Percentiles rank a stretch among this genome's conserved stretches.
Conservation (phyloP, 345 rosid species). For the Nasturtium officinale region DNA sequence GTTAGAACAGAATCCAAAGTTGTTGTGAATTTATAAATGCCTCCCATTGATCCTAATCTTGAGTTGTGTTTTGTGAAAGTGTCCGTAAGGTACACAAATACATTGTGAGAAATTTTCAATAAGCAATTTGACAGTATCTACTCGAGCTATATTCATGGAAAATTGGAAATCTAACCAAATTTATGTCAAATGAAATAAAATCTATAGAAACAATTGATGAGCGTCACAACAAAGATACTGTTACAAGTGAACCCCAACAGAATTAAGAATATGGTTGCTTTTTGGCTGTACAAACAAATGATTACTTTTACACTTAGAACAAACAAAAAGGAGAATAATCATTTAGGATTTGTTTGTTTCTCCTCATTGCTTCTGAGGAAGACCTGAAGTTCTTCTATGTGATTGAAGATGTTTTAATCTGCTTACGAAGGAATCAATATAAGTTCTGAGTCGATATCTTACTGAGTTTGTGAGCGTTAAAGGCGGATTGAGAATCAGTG, state of each 20-base stretch:
- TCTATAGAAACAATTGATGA: constrained; percentile 32
- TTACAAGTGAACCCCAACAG: constrained; percentile 48
- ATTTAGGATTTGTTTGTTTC: constrained; percentile 12
- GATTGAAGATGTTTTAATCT: constrained; percentile 63
- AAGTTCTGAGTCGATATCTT: constrained; percentile 62
- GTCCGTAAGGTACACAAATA: not conserved
- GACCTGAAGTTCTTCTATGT: constrained; percentile 54
- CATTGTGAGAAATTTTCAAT: not conserved
- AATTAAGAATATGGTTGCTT: constrained; percentile 45
- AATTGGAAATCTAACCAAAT: not conserved
- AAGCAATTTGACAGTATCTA: not conserved
- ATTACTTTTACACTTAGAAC: constrained; percentile 24
- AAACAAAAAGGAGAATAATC: constrained; percentile 6
- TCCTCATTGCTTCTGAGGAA: constrained; percentile 47
- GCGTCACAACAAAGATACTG: constrained; percentile 34
- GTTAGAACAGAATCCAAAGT: not conserved
- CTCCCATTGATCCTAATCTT: not conserved
- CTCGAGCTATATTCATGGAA: not conserved
- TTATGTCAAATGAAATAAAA: not conserved
- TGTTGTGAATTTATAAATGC: not conserved
- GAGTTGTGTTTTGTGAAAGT: not conserved
- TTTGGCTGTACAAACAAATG: constrained; percentile 64
- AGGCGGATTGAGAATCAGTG: constrained; percentile 83
- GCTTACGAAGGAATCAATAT: constrained; percentile 66
- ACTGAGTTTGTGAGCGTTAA: constrained; percentile 88